A percentile compares a stretch with the other conserved stretches of the same genome.
phyloP scores from a whole-genome alignment of 140 eudicot species.

The Oenanthe javanica region DNA sequence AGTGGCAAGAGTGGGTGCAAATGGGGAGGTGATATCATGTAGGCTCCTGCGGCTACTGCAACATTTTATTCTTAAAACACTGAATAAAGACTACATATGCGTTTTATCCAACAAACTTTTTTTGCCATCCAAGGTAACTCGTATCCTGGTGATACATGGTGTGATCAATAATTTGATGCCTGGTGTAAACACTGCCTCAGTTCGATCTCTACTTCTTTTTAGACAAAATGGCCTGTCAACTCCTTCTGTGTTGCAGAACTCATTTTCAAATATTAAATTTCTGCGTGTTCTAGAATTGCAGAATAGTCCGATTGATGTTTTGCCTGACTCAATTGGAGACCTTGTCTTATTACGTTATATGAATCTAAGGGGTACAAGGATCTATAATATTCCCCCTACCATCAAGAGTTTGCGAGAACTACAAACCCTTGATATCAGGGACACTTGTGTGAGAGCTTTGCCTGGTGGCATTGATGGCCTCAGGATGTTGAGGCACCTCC shows the following conservation, averaged over 20 bases:
- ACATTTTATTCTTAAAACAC: conserved; percentile 15
- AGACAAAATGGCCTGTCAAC: conserved; percentile 2
- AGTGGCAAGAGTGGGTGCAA: conserved; percentile 11
- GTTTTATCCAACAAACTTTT: conserved; percentile 1
- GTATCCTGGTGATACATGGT: conserved; percentile 15
- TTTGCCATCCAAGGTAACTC: conserved; percentile 15
- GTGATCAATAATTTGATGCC: conserved; percentile 4
- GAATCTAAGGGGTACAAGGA: conserved; percentile 12
- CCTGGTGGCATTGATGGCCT: conserved; percentile 12
- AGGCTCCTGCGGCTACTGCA: conserved; percentile 9
- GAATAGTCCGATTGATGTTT: conserved; percentile 12
- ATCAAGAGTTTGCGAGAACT: conserved; percentile 15
- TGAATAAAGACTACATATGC: conserved; percentile 4
- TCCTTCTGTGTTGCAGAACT: conserved; percentile 11
- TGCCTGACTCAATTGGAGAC: conserved; percentile 16
- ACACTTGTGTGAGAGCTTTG: conserved; percentile 15
- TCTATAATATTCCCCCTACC: conserved; percentile 10
- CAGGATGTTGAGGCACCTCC: conserved; percentile 19
- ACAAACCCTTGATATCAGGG: conserved; percentile 20
- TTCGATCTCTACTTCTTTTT: conserved; percentile 16
- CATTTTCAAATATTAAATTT: conserved; percentile 6
- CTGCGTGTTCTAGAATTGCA: conserved; percentile 19
- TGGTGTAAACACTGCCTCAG: not conserved
- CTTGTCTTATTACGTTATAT: conserved; percentile 10
- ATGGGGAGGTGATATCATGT: conserved; percentile 16